Evolutionary conservation across 805 yeast genomes (phyloP), one percentile per base, ranked within the genome.

Genomic region (Kuraishia ogatae): DNA sequence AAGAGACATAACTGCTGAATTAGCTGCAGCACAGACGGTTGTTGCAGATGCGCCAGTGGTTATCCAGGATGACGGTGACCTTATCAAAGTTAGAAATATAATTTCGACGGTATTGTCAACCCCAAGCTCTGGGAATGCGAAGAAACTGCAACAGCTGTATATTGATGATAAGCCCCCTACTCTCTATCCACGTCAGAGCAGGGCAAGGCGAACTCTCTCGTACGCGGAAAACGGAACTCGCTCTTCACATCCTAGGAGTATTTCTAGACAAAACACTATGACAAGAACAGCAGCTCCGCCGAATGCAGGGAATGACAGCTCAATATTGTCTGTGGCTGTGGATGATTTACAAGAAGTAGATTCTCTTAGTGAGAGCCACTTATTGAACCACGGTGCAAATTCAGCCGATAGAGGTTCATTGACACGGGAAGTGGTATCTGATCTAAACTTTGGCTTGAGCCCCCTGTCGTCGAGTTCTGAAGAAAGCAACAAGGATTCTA

Each of bases 91-190:
- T 7, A 20, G 19, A 19, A 47, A 22, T 19, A 11, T 47, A 15
- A 47, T 47, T 8, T 21, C 22, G 6, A n/a, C 49, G 8, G 24
- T 20, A 15, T 6, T 47, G 15, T 21, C 49, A 19, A 22, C 15
- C 13, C 21, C 49, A n/a, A 47, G 24, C 15, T 47, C 49, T 2
- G 8, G 53, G 7, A 29, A 11, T 5, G 21, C 22, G 4, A 50
- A 50, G 29, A 24, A 35, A 11, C n/a, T 50, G 29, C 22, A 35
- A 10, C 17, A 15, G 17, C 28, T 50, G 20, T 39, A 23, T 17
- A 50, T 50, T 39, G 53, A 50, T 24, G 53, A 50, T 23, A 35
- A 50, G 28, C 53, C 53, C 2, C 53, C 53, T 21, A 15, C 22
- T 20, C 21, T 47, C 5, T 47, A 10, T 22, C 49, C 49, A 22